Evolutionary conservation across 352 stramenopile genomes (phyloP).

Genomic region (Phytopythium oedochilum): DNA sequence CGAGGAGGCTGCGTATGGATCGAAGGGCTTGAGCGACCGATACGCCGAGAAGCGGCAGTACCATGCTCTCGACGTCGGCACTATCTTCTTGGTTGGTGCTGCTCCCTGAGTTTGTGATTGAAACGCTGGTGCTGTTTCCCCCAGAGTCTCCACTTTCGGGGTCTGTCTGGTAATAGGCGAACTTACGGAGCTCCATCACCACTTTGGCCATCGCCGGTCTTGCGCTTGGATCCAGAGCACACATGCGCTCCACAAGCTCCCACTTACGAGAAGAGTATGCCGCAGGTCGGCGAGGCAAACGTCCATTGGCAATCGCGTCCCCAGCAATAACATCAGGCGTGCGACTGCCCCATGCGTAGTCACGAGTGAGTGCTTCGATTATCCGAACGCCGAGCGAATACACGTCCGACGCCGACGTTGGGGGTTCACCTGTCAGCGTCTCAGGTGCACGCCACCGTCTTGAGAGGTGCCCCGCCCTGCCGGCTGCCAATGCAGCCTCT

Average conservation of each 20-base stretch:
- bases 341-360: background rate
- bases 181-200: background rate
- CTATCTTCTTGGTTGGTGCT: background rate
- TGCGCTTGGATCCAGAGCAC: background rate
- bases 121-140: background rate
- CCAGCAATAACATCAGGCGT: background rate
- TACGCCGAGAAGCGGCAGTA: background rate
- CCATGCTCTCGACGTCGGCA: background rate
- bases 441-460: background rate
- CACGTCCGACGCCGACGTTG: background rate
- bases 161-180: background rate
- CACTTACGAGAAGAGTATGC: background rate
- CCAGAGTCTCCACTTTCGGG: background rate
- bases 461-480: background rate
- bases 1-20: background rate
- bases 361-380: background rate
- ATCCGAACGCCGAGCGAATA: background rate
- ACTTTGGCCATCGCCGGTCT: background rate
- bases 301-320: background rate
- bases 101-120: background rate
- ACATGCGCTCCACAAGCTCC: conserved; percentile 2
- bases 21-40: background rate
- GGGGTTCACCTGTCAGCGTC: background rate
- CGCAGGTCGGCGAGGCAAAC: background rate
- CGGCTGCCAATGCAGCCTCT: background rate